Conservation (phyloP, 169 alveolate genomes). For the Plasmodium berghei region DNA sequence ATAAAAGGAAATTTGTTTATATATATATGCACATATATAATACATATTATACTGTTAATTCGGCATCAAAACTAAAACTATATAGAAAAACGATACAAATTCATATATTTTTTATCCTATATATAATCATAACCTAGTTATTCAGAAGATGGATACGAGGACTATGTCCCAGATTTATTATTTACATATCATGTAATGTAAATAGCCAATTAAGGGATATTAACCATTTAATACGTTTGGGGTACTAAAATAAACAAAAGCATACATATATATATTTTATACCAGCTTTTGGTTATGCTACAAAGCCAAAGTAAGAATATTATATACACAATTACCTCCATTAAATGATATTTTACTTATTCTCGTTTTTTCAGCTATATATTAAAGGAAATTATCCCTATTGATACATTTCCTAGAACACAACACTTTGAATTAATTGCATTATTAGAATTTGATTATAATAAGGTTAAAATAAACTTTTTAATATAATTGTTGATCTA, state of each 20-base stretch:
- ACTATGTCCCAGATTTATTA: slow-evolving; percentile 36
- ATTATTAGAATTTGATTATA: slow-evolving; percentile 54
- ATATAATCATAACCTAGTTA: slow-evolving; percentile 12
- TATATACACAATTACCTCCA: background rate
- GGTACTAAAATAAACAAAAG: slow-evolving; percentile 22
- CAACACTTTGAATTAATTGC: slow-evolving; percentile 64
- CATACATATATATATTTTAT: background rate
- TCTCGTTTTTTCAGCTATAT: slow-evolving; percentile 22
- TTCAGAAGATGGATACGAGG: slow-evolving; percentile 77
- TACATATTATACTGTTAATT: no score
- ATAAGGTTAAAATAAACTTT: slow-evolving; percentile 26
- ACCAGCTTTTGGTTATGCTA: no score
- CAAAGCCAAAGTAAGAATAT: background rate
- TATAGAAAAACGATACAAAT: background rate
- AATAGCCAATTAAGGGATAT: slow-evolving; percentile 61
- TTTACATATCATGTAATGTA: slow-evolving; percentile 71
- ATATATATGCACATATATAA: no score
- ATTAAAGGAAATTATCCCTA: slow-evolving; percentile 64
- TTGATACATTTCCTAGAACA: slow-evolving; percentile 75
- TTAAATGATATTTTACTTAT: slow-evolving; percentile 5
- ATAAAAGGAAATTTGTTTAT: background rate
- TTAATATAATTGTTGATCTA: background rate
- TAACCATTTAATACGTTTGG: slow-evolving; percentile 57
- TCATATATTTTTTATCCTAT: background rate
- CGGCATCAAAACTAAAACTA: background rate